Evolutionary conservation across 306 rosid species (phyloP), one percentile per base, ranked within the genome.

Genomic region (Vigna reflexopilosa): DNA sequence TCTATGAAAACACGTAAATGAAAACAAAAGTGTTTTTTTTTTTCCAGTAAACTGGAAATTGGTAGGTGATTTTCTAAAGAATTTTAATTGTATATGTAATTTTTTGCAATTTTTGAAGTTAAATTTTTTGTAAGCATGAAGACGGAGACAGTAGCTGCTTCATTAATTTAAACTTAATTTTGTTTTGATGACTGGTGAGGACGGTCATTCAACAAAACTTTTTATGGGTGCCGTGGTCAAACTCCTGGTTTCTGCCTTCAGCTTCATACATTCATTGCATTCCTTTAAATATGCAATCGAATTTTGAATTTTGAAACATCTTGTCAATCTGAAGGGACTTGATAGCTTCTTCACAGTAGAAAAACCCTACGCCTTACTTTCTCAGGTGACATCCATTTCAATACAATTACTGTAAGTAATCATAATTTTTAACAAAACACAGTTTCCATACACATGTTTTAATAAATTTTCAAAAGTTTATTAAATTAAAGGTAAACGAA

Each of bases 271-370:
- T 45, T 73, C 66, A 66, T 73, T 73, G 78, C 75, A 45, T 59
- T 58, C 19, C 67, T 68, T 75, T 75, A 48, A 75, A 34, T 75
- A 15, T 36, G 57, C 36, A 36, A 57, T 81, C 77, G 48, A 56
- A 34, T 7, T 30, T 81, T 72, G 62, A 79, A 72, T 50, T 79
- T 72, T 68, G 84, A 75, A 67, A 81, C 80, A 75, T 81, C 84
- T 58, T 81, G 50, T 81, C 84, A 75, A 57, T 38, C 30, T 81
- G 80, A 81, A 67, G 47, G 6, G 81, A 75, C 49, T 2, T 58
- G 55, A 64, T 80, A 66, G 73, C 55, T 20, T 38, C 70, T 64
- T 55, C 70, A 56, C 45, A 30, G 28, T 1, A 40, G 11, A 38
- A 36, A 34, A 48, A 49, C 44, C 2, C 32, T 30, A 38, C 28